A percentile compares a stretch with the other conserved stretches of the same genome.
phyloP scores from a whole-genome alignment of 768 basidiomycete species.

The Phylloporus sp. region DNA sequence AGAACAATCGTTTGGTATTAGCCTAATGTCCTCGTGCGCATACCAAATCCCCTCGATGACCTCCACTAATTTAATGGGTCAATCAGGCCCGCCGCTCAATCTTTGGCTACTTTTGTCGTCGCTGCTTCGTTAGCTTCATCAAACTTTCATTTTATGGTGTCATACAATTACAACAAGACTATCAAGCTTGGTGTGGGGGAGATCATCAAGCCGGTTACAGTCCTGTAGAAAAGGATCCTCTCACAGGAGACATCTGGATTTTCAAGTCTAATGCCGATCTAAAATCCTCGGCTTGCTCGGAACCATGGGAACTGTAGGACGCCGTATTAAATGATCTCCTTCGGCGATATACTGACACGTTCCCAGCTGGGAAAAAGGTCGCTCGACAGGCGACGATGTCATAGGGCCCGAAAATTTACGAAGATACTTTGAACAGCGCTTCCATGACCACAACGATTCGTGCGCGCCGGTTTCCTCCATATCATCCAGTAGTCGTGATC shows the following conservation, averaged over 20 bases:
- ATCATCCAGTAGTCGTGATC: background rate
- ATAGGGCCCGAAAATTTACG: constrained; percentile 66
- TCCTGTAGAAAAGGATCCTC: constrained; percentile 45
- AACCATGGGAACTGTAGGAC: constrained; percentile 55
- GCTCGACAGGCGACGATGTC: constrained; percentile 64
- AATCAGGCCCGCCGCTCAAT: constrained; percentile 65
- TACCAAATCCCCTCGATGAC: constrained; percentile 10
- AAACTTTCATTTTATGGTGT: constrained; percentile 74
- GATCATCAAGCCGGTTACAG: constrained; percentile 46
- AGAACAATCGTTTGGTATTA: constrained; percentile 7
- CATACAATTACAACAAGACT: constrained; percentile 61
- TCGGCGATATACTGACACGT: background rate
- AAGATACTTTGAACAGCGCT: constrained; percentile 80
- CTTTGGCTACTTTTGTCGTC: constrained; percentile 76
- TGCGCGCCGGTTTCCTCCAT: constrained; percentile 33
- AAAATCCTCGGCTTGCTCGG: constrained; percentile 58
- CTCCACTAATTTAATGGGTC: background rate
- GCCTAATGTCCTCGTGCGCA: constrained; percentile 26
- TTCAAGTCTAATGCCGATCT: constrained; percentile 64
- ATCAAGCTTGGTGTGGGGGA: constrained; percentile 57
- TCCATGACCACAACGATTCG: constrained; percentile 79
- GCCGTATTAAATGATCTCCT: background rate
- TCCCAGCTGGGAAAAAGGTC: constrained; percentile 60
- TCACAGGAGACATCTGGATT: constrained; percentile 45
- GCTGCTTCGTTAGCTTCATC: constrained; percentile 67